These are phyloP conservation scores for Setomelanomma holmii DNA, from an alignment of 2,329 filamentous ascomycete genomes.

Conservation along the genomic window DNA sequence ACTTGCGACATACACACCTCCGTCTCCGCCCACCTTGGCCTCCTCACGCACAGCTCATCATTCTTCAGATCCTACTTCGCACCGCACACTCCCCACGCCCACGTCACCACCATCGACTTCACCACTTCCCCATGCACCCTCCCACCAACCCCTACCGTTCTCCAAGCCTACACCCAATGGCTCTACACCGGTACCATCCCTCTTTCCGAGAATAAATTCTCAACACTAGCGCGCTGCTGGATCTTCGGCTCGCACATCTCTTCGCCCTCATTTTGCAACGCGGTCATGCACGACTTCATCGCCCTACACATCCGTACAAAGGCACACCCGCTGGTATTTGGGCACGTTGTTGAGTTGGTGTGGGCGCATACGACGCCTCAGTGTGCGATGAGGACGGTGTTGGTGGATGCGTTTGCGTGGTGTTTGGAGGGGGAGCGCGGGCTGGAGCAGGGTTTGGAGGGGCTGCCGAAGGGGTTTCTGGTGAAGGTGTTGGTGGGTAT, in stretches of 20 bases:
- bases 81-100: background rate
- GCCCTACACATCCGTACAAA: background rate
- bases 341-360: background rate
- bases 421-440: background rate
- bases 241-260: background rate
- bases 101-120: background rate
- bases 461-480: background rate
- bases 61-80: background rate
- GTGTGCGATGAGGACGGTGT: background rate
- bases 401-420: background rate
- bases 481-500: background rate
- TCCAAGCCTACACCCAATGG: background rate
- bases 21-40: background rate
- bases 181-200: background rate
- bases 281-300: background rate
- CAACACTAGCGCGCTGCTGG: background rate
- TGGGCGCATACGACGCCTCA: background rate
- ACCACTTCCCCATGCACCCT: background rate
- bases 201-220: background rate
- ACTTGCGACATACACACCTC: background rate
- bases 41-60: background rate
- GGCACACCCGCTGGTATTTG: background rate
- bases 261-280: background rate
- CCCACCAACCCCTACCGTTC: background rate
- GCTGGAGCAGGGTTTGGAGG: background rate